Base-by-base conservation (phyloP, 2,329 filamentous ascomycete genomes). In the Botrytis fabae region DNA sequence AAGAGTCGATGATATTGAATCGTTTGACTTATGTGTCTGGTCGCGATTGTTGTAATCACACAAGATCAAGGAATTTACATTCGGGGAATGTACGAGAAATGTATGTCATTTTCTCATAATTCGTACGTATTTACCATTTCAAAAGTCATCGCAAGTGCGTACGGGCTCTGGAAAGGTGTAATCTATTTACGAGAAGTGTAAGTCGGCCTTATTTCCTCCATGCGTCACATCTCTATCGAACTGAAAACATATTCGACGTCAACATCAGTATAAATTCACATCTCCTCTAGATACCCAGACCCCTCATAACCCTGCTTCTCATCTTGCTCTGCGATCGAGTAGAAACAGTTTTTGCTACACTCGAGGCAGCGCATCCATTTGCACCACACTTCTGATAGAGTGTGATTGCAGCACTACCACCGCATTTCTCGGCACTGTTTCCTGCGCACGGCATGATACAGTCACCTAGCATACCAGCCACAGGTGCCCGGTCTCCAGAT, bases 401-500 rank as follows among this genome's bases (percentile, higher is more conserved):
- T 2, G 71, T 70, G 22, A 73, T 70, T 4, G 68, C 68, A 12
- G 59, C 57, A 69, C 10, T 46, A 9, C 72, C 72, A n/a, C 72
- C 72, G 7, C 72, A 73, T 54, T 42, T 64, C 25, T 73, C 72
- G 22, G 22, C 16, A 35, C 40, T 73, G 32, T 71, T 65, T 12
- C 72, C 72, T 20, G 60, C 68, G n/a, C 72, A 73, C 5, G 66
- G 28, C 72, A 70, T 70, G 3, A 70, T 46, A 38, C 72, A 73
- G 10, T 57, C 40, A 25, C 60, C 68, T 18, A 59, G 28, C 59
- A 64, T 71, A 5, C 60, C 72, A 25, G 66, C 18, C 7, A 57
- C 32, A 9, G 72, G 72, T 22, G 68, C 68, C 16, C 71, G 63
- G 22, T 62, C 57, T 18, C 54, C 65, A 25, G 54, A 25, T 22